A percentile compares a stretch with the other conserved stretches of the same genome.
Evolutionary conservation across 495 filamentous ascomycete species (phyloP).

Genomic region (Trichocladium antarcticum): DNA sequence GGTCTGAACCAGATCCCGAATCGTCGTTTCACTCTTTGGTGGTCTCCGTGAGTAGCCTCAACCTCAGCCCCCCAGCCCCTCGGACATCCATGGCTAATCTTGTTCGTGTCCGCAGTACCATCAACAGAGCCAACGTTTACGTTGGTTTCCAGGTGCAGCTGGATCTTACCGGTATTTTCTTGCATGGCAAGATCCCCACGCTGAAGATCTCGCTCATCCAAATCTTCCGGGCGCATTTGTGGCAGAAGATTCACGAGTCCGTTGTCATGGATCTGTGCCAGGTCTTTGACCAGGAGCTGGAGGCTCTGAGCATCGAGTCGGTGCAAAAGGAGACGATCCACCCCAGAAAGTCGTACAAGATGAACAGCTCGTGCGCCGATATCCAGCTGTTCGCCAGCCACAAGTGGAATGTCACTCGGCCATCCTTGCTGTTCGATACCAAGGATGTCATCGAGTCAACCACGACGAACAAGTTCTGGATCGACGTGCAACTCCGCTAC

Average conservation of each 20-base stretch:
- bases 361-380: conserved; percentile 99
- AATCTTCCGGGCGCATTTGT: conserved; percentile 99
- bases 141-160: conserved; percentile 99
- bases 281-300: conserved; percentile 97
- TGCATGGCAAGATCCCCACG: conserved; percentile 98
- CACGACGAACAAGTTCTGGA: conserved; percentile 98
- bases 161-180: conserved; percentile 97
- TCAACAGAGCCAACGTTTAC: conserved; percentile 68
- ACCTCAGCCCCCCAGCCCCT: background rate
- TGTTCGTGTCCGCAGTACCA: conserved; percentile 34
- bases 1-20: conserved; percentile 99
- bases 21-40: conserved; percentile 98
- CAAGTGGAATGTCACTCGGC: conserved; percentile 96
- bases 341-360: conserved; percentile 99
- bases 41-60: conserved; percentile 48
- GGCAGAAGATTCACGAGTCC: conserved; percentile 99
- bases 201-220: conserved; percentile 98
- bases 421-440: conserved; percentile 87
- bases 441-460: conserved; percentile 94
- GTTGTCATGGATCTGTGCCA: conserved; percentile 99
- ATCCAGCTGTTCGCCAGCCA: conserved; percentile 95
- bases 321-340: conserved; percentile 99
- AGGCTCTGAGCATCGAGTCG: conserved; percentile 92
- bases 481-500: conserved; percentile 95
- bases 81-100: background rate